Evolutionary conservation across 805 yeast genomes (phyloP), one percentile per base, ranked within the genome.

Genomic region (Helenozyma rhizophorensis): DNA sequence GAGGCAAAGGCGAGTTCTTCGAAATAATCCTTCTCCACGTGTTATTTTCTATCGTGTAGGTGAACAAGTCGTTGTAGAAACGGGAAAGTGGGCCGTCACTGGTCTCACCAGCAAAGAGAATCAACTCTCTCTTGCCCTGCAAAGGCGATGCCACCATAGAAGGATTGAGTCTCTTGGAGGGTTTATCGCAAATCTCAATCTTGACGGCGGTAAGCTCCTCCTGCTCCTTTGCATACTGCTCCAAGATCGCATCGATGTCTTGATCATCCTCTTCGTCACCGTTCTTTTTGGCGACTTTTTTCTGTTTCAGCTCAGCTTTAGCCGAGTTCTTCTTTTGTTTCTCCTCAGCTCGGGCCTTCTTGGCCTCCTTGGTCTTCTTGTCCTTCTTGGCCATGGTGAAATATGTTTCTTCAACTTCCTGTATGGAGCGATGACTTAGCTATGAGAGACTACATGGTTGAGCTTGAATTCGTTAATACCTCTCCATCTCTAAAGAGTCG

Each of bases 61-160:
- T 70, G 51, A 60, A 77, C 40, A 89, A 64, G 48, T 90, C 97
- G 50, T 89, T 90, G 66, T 79, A 83, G 56, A 90, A 90, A 45
- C 67, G 72, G 1, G 93, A 74, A 8, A 66, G 54, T 4, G 68
- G 56, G 12, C 70, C 68, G 29, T 62, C 62, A 3, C 80, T 69
- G 29, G 62, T 58, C 60, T 90, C 98, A 48, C 98, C 98, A 30
- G 97, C 98, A 64, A 89, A 90, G 30, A 90, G 56, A 11, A 88
- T 53, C 37, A 90, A 62, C 59, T 90, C 98, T 14, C 76, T 68
- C 44, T 80, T 82, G 4, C 85, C 85, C 37, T 80, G 85, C 10
- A 70, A 59, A 6, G 95, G 95, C 42, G 76, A 77, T 0, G 93
- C 74, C 16, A 83, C 78, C 70, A 90, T 62, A 0, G 90, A 66